Evolutionary conservation across 2,329 filamentous ascomycete species (phyloP), one percentile per base, ranked within the genome.

Genomic region (Tympanopsis confertula): DNA sequence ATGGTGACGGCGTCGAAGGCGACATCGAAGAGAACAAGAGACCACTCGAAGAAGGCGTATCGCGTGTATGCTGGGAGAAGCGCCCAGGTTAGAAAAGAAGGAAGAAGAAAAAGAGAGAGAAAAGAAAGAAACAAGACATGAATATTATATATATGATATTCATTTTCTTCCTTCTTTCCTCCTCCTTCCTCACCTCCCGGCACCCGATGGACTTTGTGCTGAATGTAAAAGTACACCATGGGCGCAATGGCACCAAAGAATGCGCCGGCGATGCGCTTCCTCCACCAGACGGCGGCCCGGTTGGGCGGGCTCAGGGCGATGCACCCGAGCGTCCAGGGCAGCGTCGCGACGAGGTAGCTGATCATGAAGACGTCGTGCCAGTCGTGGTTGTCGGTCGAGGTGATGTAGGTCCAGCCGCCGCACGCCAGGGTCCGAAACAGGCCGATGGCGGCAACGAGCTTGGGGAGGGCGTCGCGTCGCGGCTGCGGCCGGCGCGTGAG

Each of bases 301-400:
- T 95, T 94, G 40, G 80, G 77, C 10, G 89, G 87, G 59, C 88
- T 95, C 37, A 96, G 65, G 4, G 82, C 78, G 43, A 96, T 73
- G 58, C 89, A 95, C 36, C 91, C 91, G 35, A 86, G 59, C 2
- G 89, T 96, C 91, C 91, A 98, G 2, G 91, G 91, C 38, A 98
- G 68, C 3, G 91, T 96, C 22, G 86, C 83, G 35, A 98, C 81
- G 40, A 98, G 69, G 59, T 98, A 98, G 13, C 86, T 93, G 49
- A 98, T 95, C 91, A 98, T 98, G 58, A 96, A 88, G 45, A 96
- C 89, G 54, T 98, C 91, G 58, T 98, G 91, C 88, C 87, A 96
- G 59, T 93, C 79, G 59, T 98, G 91, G 57, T 96, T 86, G 56
- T 98, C 91, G 32, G 91, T 98, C 44, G 91, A 96, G 19, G 91